Evolutionary conservation across 1,284 basidiomycete species (phyloP).

Genomic region (Pholiota adiposa): DNA sequence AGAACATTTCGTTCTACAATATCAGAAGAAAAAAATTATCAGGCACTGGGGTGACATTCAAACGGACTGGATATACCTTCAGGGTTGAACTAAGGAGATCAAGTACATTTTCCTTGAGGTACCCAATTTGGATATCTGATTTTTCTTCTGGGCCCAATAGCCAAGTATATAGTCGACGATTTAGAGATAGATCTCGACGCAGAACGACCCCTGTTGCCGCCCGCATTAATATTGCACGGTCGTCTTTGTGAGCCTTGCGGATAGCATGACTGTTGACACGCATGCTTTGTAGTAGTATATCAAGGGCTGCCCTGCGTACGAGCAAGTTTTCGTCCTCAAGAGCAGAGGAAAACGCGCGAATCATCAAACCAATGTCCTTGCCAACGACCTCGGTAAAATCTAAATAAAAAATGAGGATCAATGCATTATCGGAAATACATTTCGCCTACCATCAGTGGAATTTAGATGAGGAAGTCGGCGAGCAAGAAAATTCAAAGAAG

Average conservation of each 20-base stretch:
- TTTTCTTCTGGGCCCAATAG: slow-evolving; percentile 84
- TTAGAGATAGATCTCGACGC: slow-evolving; percentile 91
- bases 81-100: slow-evolving; percentile 72
- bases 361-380: slow-evolving; percentile 89
- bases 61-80: slow-evolving; percentile 47
- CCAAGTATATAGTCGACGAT: slow-evolving; percentile 94
- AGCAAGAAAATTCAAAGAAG: slow-evolving; percentile 87
- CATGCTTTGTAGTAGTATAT: slow-evolving; percentile 79
- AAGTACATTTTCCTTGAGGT: slow-evolving; percentile 72
- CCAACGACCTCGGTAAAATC: slow-evolving; percentile 80
- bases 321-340: slow-evolving; percentile 91
- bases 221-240: slow-evolving; percentile 78
- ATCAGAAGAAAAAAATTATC: slow-evolving; percentile 13
- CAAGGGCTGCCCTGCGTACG: slow-evolving; percentile 82
- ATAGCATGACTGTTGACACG: slow-evolving; percentile 75
- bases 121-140: slow-evolving; percentile 71
- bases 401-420: slow-evolving; percentile 29
- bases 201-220: slow-evolving; percentile 85
- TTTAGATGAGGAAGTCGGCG: slow-evolving; percentile 76
- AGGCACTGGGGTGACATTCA: too few species aligned
- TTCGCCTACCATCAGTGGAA: slow-evolving; percentile 65
- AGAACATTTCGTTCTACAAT: slow-evolving; percentile 72
- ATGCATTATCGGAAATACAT: slow-evolving; percentile 5
- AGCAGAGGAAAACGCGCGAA: slow-evolving; percentile 87
- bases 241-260: slow-evolving; percentile 65